Evolutionary conservation across 2,329 filamentous ascomycete species (phyloP).

Genomic region (Pseudopyricularia cyperi): DNA sequence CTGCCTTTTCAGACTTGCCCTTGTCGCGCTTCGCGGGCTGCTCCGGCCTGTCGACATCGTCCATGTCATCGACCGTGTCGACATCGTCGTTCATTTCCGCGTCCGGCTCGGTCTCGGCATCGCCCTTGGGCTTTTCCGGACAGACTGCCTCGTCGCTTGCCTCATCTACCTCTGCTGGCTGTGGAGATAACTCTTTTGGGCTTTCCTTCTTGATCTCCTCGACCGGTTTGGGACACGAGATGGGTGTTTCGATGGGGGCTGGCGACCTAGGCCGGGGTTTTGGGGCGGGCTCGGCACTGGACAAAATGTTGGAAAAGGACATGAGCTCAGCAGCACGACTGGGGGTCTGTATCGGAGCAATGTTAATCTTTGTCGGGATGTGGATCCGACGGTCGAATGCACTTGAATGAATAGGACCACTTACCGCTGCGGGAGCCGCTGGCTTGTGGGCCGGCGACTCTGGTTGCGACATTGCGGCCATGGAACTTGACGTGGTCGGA

Average conservation of each 20-base stretch:
- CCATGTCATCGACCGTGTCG: slow-evolving; percentile 12
- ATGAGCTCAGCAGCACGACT: slow-evolving; percentile 73
- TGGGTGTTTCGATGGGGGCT: slow-evolving; percentile 10
- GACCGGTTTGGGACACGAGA: slow-evolving; percentile 11
- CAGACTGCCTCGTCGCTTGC: slow-evolving; percentile 1
- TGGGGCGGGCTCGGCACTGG: slow-evolving; percentile 56
- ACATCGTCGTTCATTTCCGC: slow-evolving; percentile 17
- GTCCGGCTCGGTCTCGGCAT: not conserved
- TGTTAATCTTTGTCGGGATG: slow-evolving; percentile 1
- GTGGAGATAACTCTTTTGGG: not conserved
- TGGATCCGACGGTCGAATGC: not conserved
- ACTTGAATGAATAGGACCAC: slow-evolving; percentile 8
- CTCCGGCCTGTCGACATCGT: slow-evolving; percentile 7
- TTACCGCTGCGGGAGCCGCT: slow-evolving; percentile 22
- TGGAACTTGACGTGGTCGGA: slow-evolving; percentile 21
- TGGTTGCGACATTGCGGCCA: slow-evolving; percentile 22
- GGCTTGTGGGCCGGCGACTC: slow-evolving; percentile 27
- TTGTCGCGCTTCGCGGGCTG: slow-evolving; percentile 7
- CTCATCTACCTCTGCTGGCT: not conserved
- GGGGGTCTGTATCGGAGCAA: slow-evolving; percentile 39
- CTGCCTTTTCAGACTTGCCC: slow-evolving; percentile 6
- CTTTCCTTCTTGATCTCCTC: slow-evolving; percentile 4
- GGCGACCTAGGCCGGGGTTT: slow-evolving; percentile 36
- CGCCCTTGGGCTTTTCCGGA: slow-evolving; percentile 7
- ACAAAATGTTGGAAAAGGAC: slow-evolving; percentile 92